Base-by-base conservation (phyloP, 73 alveolate species). In the Uronychia binucleata region DNA sequence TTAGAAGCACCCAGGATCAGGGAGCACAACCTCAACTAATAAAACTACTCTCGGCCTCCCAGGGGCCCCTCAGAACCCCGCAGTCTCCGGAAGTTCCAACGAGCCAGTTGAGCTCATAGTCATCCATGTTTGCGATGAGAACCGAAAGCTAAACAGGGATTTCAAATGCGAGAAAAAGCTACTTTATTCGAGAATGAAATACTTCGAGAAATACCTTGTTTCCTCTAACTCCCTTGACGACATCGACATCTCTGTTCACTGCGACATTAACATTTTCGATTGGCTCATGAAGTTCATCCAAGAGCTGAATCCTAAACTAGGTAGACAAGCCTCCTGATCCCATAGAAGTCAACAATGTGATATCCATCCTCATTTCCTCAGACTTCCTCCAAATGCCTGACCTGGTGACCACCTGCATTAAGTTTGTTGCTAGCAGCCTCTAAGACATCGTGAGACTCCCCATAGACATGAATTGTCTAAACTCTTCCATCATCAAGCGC, bases 61-160 rank as follows among this genome's bases (percentile, higher is more conserved):
- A 19, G 67, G 19, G 67, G 67, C n/a, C 5, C 19, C 19, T 46
- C 19, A 46, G 19, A 46, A n/a, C n/a, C n/a, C n/a, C 19, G 67
- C n/a, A 19, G 67, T 19, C 67, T 11, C 5, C 19, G 67, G 67
- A 46, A 11, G n/a, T n/a, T n/a, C n/a, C n/a, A n/a, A n/a, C 5
- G 67, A 46, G 67, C 67, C 67, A 46, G 86, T 77, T 30, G 95
- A 89, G 60, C 33, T 78, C 0, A 91, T 93, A 0, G 86, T 80
- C 34, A 93, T 93, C 57, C 95, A 93, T 57, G 97, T 93, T 1
- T 90, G 92, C 77, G 97, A 93, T 77, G 97, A 93, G 76, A 85
- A 77, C 33, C 34, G 89, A 34, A 85, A 90, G 79, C 77, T 90
- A 25, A 79, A 93, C 28, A 90, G 85, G 34, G 95, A 93, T 59